A percentile compares a stretch with the other conserved stretches of the same genome.
These are phyloP conservation scores for Coemansia pectinata DNA, from an alignment of 192 early-diverging fungal species.

Conservation along the genomic window DNA sequence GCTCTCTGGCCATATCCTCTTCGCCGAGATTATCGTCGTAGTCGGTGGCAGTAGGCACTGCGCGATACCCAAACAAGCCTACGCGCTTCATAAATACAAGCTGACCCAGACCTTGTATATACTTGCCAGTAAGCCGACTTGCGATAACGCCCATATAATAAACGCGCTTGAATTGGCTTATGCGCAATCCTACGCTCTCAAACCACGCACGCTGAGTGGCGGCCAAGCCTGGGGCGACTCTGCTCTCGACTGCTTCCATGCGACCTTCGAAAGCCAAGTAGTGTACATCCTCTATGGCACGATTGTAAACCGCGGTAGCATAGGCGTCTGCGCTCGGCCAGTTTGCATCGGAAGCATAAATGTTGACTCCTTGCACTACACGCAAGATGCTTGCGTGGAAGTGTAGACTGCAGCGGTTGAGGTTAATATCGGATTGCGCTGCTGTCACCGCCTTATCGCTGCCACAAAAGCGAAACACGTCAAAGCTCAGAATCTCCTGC, in stretches of 20 bases:
- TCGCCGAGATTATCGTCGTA: conserved; percentile 28
- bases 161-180: conserved; percentile 18
- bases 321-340: conserved; percentile 38
- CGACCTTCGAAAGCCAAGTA: conserved; percentile 28
- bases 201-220: conserved; percentile 3
- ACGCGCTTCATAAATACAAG: conserved; percentile 23
- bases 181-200: conserved; percentile 9
- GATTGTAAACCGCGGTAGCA: conserved; percentile 41
- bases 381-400: conserved; percentile 35
- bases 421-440: conserved; percentile 6
- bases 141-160: conserved; percentile 31
- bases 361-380: conserved; percentile 22
- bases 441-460: neutral
- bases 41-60: conserved; percentile 28
- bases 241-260: neutral
- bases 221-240: neutral
- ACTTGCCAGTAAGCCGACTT: conserved; percentile 19
- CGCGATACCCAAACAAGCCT: conserved; percentile 13
- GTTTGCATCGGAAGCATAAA: conserved; percentile 24
- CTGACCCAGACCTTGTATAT: conserved; percentile 24
- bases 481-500: conserved; percentile 24
- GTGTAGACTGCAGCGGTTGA: conserved; percentile 20
- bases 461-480: conserved; percentile 1
- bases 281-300: conserved; percentile 35
- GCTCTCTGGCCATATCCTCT: conserved; percentile 20